These are phyloP conservation scores for Spinacia oleracea DNA, from an alignment of 179 eudicot species.

Conservation along the genomic window DNA sequence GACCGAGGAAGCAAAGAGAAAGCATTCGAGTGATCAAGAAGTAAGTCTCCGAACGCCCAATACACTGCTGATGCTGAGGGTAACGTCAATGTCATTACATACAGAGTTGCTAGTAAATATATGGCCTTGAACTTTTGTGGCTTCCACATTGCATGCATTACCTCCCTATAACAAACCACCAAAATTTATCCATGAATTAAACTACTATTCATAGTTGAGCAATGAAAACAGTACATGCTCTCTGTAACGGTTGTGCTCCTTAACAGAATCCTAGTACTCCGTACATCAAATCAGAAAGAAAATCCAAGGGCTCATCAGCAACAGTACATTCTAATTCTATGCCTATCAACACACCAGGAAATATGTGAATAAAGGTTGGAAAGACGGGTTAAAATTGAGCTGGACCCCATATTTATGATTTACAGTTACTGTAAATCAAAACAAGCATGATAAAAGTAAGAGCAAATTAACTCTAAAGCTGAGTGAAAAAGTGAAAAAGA, in stretches of 20 bases:
- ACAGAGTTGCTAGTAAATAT: conserved; percentile 40
- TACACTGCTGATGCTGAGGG: conserved; percentile 49
- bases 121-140: conserved; percentile 51
- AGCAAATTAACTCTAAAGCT: neutral
- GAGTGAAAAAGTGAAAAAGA: conserved; percentile 12
- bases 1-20: conserved; percentile 43
- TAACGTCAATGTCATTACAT: conserved; percentile 40
- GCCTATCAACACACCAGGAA: neutral
- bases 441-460: conserved; percentile 2
- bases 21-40: conserved; percentile 49
- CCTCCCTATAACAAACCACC: conserved; percentile 30
- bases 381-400: conserved; percentile 1
- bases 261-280: neutral
- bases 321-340: conserved; percentile 12
- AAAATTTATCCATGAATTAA: neutral
- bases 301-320: neutral
- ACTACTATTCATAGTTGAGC: too few relatives aligned
- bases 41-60: conserved; percentile 50
- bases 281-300: neutral
- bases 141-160: conserved; percentile 57
- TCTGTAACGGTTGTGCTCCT: too few relatives aligned
- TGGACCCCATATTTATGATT: conserved; percentile 20
- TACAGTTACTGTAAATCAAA: neutral
- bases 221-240: too few relatives aligned
- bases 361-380: neutral